Base-by-base conservation (phyloP, 371 early-diverging fungal genomes). In the Rhizopus arrhizus region DNA sequence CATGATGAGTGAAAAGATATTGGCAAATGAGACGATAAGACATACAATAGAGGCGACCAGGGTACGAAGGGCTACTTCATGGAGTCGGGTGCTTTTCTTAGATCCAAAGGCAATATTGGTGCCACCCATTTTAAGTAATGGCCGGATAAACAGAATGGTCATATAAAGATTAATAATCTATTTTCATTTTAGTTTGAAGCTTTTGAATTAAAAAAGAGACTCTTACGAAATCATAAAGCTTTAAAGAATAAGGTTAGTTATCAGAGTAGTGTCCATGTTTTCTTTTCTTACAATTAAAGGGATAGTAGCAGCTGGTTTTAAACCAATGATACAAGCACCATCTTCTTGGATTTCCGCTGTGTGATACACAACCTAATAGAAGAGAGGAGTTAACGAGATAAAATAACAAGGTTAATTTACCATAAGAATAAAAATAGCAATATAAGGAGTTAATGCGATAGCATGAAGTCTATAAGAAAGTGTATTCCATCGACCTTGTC, bases 321-420 rank as follows among this genome's bases (percentile, higher is more conserved):
- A 58, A 10, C 85, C 83, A 38, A 83, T 81, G 51, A 66, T 66
- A 48, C 85, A 85, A 8, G 58, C 40, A 5, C 80, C 82, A 40
- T 54, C 56, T 4, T 64, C 73, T 51, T 70, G 59, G 36, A 84
- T 10, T 11, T 75, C 67, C 8, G 70, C 57, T 33, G 64, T 68
- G 11, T 82, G 82, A 43, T 62, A 85, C 5, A 72, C 32, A 31
- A 85, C 41, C 80, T 79, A 50, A n/a, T 53, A 38, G 11, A 55
- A 31, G 9, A 15, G 31, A 33, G 10, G 35, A 51, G 35, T 53
- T 46, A 57, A 33, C 8, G 22, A 16, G 45, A 22, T 55, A 46
- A 15, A 51, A 4, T 11, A 50, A 22, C 12, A 15, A 29, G 9
- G 5, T 13, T 3, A 7, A 22, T 52, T 47, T 72, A 80, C 74